Percentiles rank a stretch among this genome's conserved stretches.
Conservation (phyloP, 371 early-diverging fungal genomes). For the Apophysomyces ossiformis region DNA sequence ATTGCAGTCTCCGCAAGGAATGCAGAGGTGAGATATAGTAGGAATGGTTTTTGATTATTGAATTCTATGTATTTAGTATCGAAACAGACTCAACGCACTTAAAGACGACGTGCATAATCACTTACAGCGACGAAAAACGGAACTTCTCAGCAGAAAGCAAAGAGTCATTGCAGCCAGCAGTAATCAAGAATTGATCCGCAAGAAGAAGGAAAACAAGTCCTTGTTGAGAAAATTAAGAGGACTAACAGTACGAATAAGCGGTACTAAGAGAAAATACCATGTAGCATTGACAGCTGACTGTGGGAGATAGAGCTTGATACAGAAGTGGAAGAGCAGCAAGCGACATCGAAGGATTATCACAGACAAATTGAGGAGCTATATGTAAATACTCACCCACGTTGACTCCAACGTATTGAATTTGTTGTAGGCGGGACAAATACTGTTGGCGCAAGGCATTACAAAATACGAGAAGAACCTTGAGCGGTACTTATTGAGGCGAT, state of each 20-base stretch:
- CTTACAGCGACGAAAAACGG: conserved; percentile 63
- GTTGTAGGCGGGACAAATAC: conserved; percentile 31
- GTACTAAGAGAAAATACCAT: conserved; percentile 8
- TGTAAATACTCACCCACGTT: conserved; percentile 34
- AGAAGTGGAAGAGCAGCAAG: conserved; percentile 41
- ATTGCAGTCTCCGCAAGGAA: conserved; percentile 43
- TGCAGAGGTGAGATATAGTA: conserved; percentile 35
- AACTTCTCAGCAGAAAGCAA: conserved; percentile 60
- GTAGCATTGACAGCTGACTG: background rate
- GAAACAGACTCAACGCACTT: conserved; percentile 68
- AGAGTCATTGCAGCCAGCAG: conserved; percentile 38
- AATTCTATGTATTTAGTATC: conserved; percentile 47
- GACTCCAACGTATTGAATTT: background rate
- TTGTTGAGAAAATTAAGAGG: conserved; percentile 41
- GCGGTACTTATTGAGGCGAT: conserved; percentile 77
- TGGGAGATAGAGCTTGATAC: conserved; percentile 37
- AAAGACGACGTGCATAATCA: conserved; percentile 73
- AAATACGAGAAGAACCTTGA: conserved; percentile 72
- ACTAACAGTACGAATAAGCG: conserved; percentile 34
- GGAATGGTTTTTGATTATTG: background rate
- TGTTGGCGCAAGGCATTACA: conserved; percentile 23
- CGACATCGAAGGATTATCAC: conserved; percentile 39
- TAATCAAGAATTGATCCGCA: conserved; percentile 39
- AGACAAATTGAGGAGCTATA: conserved; percentile 57
- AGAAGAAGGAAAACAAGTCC: conserved; percentile 62